phyloP scores from a whole-genome alignment of 352 stramenopile genomes.

The Thalassiosira mediterranea region DNA sequence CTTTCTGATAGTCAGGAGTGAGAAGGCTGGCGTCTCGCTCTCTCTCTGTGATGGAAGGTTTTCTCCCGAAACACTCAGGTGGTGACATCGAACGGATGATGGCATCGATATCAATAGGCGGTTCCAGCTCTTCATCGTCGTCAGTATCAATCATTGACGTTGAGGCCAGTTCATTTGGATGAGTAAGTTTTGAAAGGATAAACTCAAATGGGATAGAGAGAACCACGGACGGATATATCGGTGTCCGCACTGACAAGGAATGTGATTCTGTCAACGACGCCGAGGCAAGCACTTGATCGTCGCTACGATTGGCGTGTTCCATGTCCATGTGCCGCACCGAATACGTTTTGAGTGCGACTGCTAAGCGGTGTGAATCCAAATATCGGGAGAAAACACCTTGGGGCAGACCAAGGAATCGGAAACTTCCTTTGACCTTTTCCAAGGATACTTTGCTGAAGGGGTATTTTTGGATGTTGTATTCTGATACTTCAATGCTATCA shows the following conservation, averaged over 20 bases:
- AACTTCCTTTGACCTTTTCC: conserved; percentile 65
- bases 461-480: conserved; percentile 73
- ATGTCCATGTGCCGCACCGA: conserved; percentile 50
- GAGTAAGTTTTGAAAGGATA: conserved; percentile 68
- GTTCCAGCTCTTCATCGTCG: conserved; percentile 48
- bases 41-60: conserved; percentile 1
- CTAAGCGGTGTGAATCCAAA: conserved; percentile 78
- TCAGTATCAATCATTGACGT: conserved; percentile 29
- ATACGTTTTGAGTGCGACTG: conserved; percentile 77
- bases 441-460: conserved; percentile 72
- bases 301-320: conserved; percentile 40
- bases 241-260: conserved; percentile 63
- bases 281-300: conserved; percentile 54
- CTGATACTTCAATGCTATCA: conserved; percentile 74
- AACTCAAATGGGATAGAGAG: conserved; percentile 77
- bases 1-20: conserved; percentile 28
- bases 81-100: conserved; percentile 78
- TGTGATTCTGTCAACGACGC: conserved; percentile 79
- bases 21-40: conserved; percentile 8
- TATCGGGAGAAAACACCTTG: conserved; percentile 77
- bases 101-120: conserved; percentile 63
- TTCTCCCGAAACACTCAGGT: conserved; percentile 55
- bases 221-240: conserved; percentile 69
- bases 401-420: conserved; percentile 77
- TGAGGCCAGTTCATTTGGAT: conserved; percentile 45